Evolutionary conservation across 805 yeast species (phyloP).

Genomic region (Cyberlindnera veronae): DNA sequence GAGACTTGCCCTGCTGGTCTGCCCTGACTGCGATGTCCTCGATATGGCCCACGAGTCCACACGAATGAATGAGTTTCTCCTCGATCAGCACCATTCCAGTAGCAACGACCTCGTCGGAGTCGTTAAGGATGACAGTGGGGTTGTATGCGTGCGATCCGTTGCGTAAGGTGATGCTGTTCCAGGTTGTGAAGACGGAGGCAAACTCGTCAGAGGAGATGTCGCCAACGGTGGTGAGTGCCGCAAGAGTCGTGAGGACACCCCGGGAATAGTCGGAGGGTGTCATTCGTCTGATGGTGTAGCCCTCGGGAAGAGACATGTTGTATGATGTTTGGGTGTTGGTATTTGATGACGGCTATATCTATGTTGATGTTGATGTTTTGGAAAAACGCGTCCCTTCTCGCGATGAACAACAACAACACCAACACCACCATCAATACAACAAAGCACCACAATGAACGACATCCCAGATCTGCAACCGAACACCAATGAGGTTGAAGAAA

Average conservation of each 20-base stretch:
- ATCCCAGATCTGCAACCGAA: not conserved
- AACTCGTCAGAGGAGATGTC: conserved; percentile 52
- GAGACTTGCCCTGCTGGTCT: conserved; percentile 75
- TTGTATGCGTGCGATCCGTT: conserved; percentile 45
- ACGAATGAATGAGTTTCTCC: conserved; percentile 74
- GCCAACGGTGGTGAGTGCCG: conserved; percentile 82
- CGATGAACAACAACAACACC: not conserved
- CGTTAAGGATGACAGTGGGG: conserved; percentile 59
- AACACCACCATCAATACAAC: not conserved
- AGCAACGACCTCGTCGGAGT: conserved; percentile 58
- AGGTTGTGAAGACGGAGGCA: conserved; percentile 47
- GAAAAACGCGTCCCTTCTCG: not conserved
- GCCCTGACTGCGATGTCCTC: conserved; percentile 86
- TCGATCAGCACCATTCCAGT: conserved; percentile 82
- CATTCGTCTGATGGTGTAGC: conserved; percentile 62
- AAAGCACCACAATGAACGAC: not conserved
- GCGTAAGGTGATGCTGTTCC: conserved; percentile 43
- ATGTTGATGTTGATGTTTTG: not conserved
- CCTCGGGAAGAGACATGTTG: conserved; percentile 47
- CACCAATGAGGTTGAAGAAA: not conserved
- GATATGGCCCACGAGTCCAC: conserved; percentile 88
- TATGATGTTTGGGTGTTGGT: not conserved
- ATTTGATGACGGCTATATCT: not conserved
- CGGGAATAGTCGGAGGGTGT: conserved; percentile 51
- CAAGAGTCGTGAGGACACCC: conserved; percentile 61